phyloP scores from a whole-genome alignment of 495 filamentous ascomycete species.

The Ramalina intermedia region DNA sequence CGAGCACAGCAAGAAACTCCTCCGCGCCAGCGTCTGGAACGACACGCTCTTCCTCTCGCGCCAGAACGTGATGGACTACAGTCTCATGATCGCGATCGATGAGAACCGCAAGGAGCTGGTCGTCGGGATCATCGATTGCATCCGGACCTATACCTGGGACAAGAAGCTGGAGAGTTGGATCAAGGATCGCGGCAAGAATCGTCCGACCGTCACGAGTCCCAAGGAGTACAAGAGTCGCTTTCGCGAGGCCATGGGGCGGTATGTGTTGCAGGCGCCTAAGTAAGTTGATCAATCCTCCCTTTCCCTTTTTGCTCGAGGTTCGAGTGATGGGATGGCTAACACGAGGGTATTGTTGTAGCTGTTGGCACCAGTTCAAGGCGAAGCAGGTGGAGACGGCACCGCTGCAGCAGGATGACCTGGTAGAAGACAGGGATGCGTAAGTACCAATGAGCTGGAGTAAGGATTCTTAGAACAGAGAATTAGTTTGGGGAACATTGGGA shows the following conservation, averaged over 20 bases:
- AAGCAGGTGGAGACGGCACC: conserved; percentile 29
- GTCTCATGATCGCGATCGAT: conserved; percentile 94
- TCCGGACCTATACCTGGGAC: conserved; percentile 98
- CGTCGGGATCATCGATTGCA: conserved; percentile 96
- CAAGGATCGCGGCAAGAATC: conserved; percentile 82
- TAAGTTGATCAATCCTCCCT: conserved; percentile 11
- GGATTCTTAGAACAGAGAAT: background rate
- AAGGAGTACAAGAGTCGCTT: conserved; percentile 97
- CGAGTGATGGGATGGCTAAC: background rate
- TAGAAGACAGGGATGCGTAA: conserved; percentile 8
- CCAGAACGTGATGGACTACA: conserved; percentile 98
- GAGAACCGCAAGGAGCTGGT: conserved; percentile 78
- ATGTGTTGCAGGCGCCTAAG: conserved; percentile 63
- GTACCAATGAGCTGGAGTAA: conserved; percentile 1
- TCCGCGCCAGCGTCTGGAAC: conserved; percentile 80
- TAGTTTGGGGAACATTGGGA: background rate
- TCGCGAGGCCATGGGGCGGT: conserved; percentile 90
- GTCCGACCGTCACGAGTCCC: conserved; percentile 90
- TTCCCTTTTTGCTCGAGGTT: background rate
- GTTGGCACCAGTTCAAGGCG: conserved; percentile 59
- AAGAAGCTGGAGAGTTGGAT: conserved; percentile 99
- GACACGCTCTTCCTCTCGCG: conserved; percentile 86
- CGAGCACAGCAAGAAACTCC: conserved; percentile 80
- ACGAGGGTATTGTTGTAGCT: conserved; percentile 24
- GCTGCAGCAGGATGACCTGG: conserved; percentile 23